Evolutionary conservation across 495 filamentous ascomycete genomes (phyloP), one percentile per base, ranked within the genome.

Genomic region (Hypomontagnella monticulosa): DNA sequence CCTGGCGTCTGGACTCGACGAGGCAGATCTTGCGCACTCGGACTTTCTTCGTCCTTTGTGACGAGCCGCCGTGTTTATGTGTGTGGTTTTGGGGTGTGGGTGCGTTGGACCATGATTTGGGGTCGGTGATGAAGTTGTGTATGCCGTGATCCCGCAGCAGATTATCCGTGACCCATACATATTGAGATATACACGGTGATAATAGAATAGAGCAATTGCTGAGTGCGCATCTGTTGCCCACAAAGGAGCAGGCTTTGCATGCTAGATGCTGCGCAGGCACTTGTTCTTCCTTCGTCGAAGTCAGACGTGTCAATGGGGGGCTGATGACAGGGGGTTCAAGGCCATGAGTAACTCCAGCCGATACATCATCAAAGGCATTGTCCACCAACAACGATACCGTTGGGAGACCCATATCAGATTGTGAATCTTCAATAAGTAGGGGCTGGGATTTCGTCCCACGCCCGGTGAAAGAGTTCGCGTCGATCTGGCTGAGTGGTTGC

Each of bases 71-170:
- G 40, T 27, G 36, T 63, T 56, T 43, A 12, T 16, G 58, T 34
- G 59, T 50, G 40, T 8, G 57, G 42, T 14, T 33, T 43, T 42
- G 38, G 34, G 41, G 61, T 1, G 11, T 54, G 46, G 20, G 32
- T 43, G 43, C 56, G 16, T 38, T 57, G 14, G n/a, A 57, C 79
- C 78, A 82, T 5, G 58, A 67, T 18, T 57, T 51, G 0, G 77
- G 73, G 19, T 80, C 73, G 3, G 67, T 57, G 0, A 76, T 49
- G 10, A 76, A 69, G 4, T 70, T 60, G 8, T 62, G 27, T 8
- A 76, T 62, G 10, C 78, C 81, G 53, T 85, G 83, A 0, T 59
- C 66, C 3, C 53, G 42, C 2, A 85, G 73, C 4, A 84, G 57
- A 50, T 81, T 75, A 4, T 83, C 79, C 0, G 74, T 78, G 1